Conservation (phyloP, 495 filamentous ascomycete species). For the Penicillium alfredii region DNA sequence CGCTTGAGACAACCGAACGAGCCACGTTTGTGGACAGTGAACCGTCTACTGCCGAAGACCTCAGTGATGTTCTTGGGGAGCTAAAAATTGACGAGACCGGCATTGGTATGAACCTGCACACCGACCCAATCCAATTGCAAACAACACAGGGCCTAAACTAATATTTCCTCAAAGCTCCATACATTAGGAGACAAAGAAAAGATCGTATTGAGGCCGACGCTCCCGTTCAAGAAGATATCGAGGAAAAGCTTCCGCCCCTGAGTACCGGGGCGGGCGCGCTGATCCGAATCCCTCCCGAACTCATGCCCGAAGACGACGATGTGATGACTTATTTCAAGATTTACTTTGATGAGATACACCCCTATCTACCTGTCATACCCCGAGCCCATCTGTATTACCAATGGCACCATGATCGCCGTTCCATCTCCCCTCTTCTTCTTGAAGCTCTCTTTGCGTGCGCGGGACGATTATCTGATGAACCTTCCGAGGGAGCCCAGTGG, state of each 20-base stretch:
- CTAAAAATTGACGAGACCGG: constrained; percentile 83
- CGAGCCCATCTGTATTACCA: constrained; percentile 80
- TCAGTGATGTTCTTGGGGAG: constrained; percentile 77
- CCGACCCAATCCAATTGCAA: too few relatives aligned
- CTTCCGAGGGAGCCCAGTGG: constrained; percentile 85
- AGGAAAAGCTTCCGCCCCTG: constrained; percentile 65
- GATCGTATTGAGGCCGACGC: constrained; percentile 59
- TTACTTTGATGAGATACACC: constrained; percentile 88
- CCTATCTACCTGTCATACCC: constrained; percentile 92
- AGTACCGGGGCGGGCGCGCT: constrained; percentile 61
- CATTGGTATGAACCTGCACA: constrained; percentile 60
- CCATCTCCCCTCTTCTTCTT: constrained; percentile 85
- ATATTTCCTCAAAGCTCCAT: constrained; percentile 56
- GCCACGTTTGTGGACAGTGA: constrained; percentile 46
- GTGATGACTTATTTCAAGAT: constrained; percentile 84
- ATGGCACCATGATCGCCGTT: constrained; percentile 79
- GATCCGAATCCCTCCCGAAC: constrained; percentile 83
- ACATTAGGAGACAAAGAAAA: constrained; percentile 72
- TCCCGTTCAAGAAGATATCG: constrained; percentile 68
- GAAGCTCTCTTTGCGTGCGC: constrained; percentile 96
- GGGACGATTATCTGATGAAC: constrained; percentile 74
- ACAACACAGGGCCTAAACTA: too few relatives aligned
- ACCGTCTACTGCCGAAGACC: constrained; percentile 60
- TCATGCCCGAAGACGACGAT: constrained; percentile 87
- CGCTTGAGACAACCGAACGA: constrained; percentile 38